Evolutionary conservation across 139 green algal genomes (phyloP).

Genomic region (Nannochloris sp.): DNA sequence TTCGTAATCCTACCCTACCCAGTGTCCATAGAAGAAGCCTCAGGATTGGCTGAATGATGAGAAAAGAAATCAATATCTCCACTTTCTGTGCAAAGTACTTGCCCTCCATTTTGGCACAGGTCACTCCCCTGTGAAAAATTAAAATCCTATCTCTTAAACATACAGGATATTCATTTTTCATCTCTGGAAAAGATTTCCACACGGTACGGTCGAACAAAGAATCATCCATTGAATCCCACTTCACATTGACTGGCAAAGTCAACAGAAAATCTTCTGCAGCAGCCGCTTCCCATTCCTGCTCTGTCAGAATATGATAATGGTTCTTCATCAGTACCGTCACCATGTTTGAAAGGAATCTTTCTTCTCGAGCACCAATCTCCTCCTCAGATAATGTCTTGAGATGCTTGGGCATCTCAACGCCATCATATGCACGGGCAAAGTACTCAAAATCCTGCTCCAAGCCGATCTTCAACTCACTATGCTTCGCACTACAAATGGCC

Average conservation of each 20-base stretch:
- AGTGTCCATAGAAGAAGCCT: constrained; percentile 7
- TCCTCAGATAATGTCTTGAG: background rate
- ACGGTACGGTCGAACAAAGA: constrained; percentile 32
- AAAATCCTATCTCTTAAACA: constrained; percentile 48
- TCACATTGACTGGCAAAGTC: constrained; percentile 53
- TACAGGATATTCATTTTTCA: constrained; percentile 7
- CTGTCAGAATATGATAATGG: constrained; percentile 52
- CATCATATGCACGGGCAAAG: background rate
- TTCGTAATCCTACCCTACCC: background rate
- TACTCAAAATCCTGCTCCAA: constrained; percentile 10
- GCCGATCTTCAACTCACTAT: background rate
- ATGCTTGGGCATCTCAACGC: background rate
- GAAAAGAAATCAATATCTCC: constrained; percentile 57
- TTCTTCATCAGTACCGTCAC: constrained; percentile 43
- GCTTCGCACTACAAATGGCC: background rate
- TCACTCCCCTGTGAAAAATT: constrained; percentile 55
- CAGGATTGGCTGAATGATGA: constrained; percentile 32
- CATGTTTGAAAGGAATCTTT: constrained; percentile 51
- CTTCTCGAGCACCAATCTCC: constrained; percentile 42
- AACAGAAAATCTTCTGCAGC: constrained; percentile 59
- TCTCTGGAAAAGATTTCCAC: constrained; percentile 28
- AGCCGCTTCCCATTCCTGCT: constrained; percentile 52
- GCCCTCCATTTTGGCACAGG: constrained; percentile 30
- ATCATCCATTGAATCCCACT: constrained; percentile 51
- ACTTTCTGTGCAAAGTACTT: constrained; percentile 64